These are phyloP conservation scores for Crassisporium funariophilum DNA, from an alignment of 768 basidiomycete species.

Conservation along the genomic window DNA sequence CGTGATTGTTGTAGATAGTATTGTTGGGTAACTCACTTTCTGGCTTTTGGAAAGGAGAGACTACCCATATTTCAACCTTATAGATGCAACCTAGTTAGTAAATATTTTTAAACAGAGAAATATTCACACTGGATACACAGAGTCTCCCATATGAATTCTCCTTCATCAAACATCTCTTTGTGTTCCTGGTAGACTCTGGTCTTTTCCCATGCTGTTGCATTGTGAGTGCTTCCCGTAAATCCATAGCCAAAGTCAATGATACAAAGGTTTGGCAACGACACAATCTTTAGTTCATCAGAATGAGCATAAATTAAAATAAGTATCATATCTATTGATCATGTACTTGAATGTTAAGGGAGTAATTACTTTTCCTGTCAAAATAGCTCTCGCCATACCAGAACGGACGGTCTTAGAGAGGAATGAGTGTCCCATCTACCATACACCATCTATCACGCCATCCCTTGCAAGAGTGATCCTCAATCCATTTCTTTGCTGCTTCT, in stretches of 20 bases:
- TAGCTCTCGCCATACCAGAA: constrained; percentile 37
- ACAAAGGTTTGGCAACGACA: constrained; percentile 34
- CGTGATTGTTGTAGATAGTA: constrained; percentile 34
- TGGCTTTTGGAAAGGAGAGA: constrained; percentile 31
- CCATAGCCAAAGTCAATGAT: constrained; percentile 37
- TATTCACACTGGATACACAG: constrained; percentile 37
- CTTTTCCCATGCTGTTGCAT: constrained; percentile 31
- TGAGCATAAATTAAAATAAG: constrained; percentile 16
- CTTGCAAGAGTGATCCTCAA: constrained; percentile 31
- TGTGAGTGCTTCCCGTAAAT: constrained; percentile 32
- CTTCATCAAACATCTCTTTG: constrained; percentile 20
- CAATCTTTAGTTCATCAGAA: constrained; percentile 29
- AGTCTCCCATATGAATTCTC: constrained; percentile 42
- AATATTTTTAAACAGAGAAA: not conserved
- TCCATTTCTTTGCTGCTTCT: constrained; percentile 39
- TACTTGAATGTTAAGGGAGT: constrained; percentile 40
- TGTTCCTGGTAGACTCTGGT: constrained; percentile 22
- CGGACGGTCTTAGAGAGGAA: constrained; percentile 34
- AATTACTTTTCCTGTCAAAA: constrained; percentile 40
- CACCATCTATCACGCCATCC: constrained; percentile 39
- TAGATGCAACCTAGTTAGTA: not conserved
- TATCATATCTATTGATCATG: constrained; percentile 9
- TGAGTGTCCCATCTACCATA: constrained; percentile 40
- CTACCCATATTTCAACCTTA: constrained; percentile 24
- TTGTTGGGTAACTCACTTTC: constrained; percentile 25